Evolutionary conservation across 495 filamentous ascomycete genomes (phyloP).

Genomic region (Penicillium soppii): DNA sequence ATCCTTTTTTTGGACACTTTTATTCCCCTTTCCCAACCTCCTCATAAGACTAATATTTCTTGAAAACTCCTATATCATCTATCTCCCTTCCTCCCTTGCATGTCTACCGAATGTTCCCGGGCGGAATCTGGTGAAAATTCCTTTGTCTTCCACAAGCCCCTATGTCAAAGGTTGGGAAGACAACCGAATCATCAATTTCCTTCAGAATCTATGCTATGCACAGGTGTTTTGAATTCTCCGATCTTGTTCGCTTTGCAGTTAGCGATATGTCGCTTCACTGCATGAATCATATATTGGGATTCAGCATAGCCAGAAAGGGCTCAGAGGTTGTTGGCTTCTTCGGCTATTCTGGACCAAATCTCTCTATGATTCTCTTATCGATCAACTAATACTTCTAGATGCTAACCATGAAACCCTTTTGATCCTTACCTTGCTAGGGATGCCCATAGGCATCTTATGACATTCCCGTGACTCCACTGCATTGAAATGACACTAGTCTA

Average conservation of each 20-base stretch:
- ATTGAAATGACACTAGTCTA: conserved; percentile 14
- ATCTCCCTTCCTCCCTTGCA: neutral
- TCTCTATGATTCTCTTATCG: neutral
- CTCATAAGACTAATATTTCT: neutral
- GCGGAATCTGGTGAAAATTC: neutral
- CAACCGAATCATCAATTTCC: neutral
- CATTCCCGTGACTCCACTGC: conserved; percentile 23
- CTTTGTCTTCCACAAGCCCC: neutral
- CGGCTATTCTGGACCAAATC: neutral
- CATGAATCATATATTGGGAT: neutral
- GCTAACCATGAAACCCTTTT: conserved; percentile 16
- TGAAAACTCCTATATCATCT: no score
- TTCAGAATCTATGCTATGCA: neutral
- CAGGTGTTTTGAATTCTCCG: neutral
- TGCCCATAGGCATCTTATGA: conserved; percentile 1
- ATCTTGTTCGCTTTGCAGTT: neutral
- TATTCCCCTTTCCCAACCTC: neutral
- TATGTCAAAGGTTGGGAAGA: neutral
- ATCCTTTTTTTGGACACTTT: neutral
- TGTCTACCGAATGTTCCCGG: neutral
- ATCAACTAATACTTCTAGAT: conserved; percentile 10
- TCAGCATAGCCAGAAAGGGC: neutral
- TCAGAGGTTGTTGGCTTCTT: no score
- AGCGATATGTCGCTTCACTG: neutral
- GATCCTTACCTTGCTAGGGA: neutral